Evolutionary conservation across 1,139 yeast species (phyloP), one percentile per base, ranked within the genome.

Genomic region (Wickerhamiella infanticola): DNA sequence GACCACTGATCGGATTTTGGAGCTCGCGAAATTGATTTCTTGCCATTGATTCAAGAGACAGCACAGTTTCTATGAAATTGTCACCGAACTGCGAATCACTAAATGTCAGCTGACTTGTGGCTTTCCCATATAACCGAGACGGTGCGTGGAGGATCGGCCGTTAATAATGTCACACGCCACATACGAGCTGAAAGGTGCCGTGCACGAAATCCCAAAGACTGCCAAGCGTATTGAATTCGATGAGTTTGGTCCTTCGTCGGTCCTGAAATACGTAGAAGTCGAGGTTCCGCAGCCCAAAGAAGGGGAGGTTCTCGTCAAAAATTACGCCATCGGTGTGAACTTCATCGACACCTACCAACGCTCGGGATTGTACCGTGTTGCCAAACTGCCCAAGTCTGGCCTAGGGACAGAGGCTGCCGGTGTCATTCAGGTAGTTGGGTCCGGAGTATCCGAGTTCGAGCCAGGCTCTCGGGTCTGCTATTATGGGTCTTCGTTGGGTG

Each of bases 381-480:
- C 48, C 8, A 54, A 62, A 36, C 61, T 67, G 42, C 96, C 96
- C 0, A 69, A 68, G 48, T 65, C 75, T 37, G 47, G 50, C 2
- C 68, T 82, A 39, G 96, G 96, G n/a, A 70, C 86, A 48, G 95
- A 86, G 61, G 95, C 88, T 3, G 67, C 81, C 36, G 96, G 95
- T 35, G 72, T 63, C 18, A 75, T 86, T 42, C 90, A 72, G 36
- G 75, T 79, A 23, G 73, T 75, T 23, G 96, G 95, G 29, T 54
- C 64, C 2, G 63, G 69, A 1, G 94, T 82, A 24, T 63, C 66
- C 25, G 63, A 69, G 41, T 78, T 65, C 59, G 61, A 69, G 46
- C 75, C 79, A 26, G 95, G 95, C 35, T 95, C 86, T 57, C 70
- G 74, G 43, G 81, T 85, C 11, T 80, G 77, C 0, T 84, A 77